phyloP scores from a whole-genome alignment of 306 rosid genomes.

The Lathyrus tuberosus region DNA sequence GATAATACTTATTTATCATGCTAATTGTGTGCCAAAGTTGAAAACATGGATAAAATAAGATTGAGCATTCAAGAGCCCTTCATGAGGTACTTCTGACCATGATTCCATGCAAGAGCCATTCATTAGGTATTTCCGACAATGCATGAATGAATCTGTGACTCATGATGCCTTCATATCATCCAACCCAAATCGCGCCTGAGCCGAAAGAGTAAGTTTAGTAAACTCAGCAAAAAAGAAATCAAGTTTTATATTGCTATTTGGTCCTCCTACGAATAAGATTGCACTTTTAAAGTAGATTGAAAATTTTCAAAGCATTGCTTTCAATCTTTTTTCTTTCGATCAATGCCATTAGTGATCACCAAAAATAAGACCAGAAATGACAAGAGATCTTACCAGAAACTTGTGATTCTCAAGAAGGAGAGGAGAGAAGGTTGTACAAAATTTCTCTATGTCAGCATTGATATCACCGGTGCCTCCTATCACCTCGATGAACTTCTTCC shows the following conservation, averaged over 20 bases:
- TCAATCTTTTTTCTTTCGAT: not conserved
- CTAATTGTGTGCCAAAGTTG: conserved; percentile 2
- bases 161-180: conserved; percentile 83
- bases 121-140: conserved; percentile 29
- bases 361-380: conserved; percentile 24
- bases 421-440: conserved; percentile 71
- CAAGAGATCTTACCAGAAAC: conserved; percentile 70
- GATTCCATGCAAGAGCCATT: conserved; percentile 24
- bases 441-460: conserved; percentile 69
- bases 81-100: conserved; percentile 20
- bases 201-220: conserved; percentile 32
- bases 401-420: conserved; percentile 88
- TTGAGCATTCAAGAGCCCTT: conserved; percentile 14
- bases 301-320: too few relatives aligned
- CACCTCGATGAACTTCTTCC: conserved; percentile 95
- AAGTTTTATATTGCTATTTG: not conserved
- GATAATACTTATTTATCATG: conserved; percentile 28
- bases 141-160: conserved; percentile 25
- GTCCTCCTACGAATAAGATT: too few relatives aligned
- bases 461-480: conserved; percentile 73
- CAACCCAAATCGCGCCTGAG: conserved; percentile 77
- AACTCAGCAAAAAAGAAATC: not conserved
- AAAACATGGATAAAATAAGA: not conserved
- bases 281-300: too few relatives aligned
- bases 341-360: not conserved